Base-by-base conservation (phyloP, 495 filamentous ascomycete genomes). In the Neohortaea acidophila region DNA sequence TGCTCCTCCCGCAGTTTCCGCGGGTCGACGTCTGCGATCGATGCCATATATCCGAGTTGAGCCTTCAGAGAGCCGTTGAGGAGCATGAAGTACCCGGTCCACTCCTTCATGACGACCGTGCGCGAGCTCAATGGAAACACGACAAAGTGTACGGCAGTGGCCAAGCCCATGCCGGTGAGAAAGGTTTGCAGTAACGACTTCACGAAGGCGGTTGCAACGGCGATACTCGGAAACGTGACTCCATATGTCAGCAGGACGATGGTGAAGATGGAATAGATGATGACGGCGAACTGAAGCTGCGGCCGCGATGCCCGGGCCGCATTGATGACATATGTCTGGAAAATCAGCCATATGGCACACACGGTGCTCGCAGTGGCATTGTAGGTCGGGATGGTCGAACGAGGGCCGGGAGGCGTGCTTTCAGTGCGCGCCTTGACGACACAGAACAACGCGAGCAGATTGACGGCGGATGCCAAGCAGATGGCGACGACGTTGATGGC, bases 311-410 rank as follows among this genome's bases (percentile, higher is more conserved):
- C 79, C 12, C 79, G 70, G 9, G 80, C 51, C 0, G 69, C 58
- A 53, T 84, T 84, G 36, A 73, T 68, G 24, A 80, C 38, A 60
- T 76, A 91, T 26, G 83, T 81, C 45, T 79, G 73, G 47, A 74
- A 72, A 55, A 89, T 84, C 2, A 91, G 66, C 78, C 81, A 91
- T 1, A 85, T 60, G 0, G 60, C 82, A 42, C 70, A 75, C 1
- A 89, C 81, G 0, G 72, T 81, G 1, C 77, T 71, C 23, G 81
- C 77, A 7, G 79, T 80, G 6, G 81, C 76, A 49, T 86, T 89
- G 57, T 87, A 91, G 20, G 32, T 32, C 47, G 84, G 63, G 8
- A 20, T 15, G 19, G 10, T 7, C n/a, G n/a, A n/a, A n/a, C n/a
- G n/a, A n/a, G n/a, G n/a, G 19, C 32, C 32, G 13, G 32, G 9